These are phyloP conservation scores for Myriosclerotinia curreyana DNA, from an alignment of 2,329 filamentous ascomycete genomes.

Conservation along the genomic window DNA sequence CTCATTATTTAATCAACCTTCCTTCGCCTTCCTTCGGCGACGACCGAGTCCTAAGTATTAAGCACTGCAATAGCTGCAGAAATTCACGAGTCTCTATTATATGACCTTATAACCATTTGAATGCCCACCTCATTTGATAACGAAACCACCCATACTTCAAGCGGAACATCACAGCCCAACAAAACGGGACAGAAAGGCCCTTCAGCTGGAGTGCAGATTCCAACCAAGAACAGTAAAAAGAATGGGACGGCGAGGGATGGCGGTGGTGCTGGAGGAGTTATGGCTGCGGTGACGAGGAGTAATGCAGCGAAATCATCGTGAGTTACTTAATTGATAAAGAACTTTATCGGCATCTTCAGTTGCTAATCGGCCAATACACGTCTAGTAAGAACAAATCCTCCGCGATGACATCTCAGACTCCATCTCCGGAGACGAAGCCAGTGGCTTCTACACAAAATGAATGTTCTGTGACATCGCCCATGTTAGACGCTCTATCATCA, in stretches of 20 bases:
- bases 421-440: conserved; percentile 36
- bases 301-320: conserved; percentile 37
- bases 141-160: conserved; percentile 33
- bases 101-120: conserved; percentile 34
- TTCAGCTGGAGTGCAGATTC: conserved; percentile 33
- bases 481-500: conserved; percentile 38
- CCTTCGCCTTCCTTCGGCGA: no score
- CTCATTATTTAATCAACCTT: conserved; percentile 18
- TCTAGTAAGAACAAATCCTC: conserved; percentile 22
- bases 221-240: conserved; percentile 38
- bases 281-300: conserved; percentile 39
- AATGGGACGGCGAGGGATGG: conserved; percentile 40
- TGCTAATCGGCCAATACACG: conserved; percentile 15
- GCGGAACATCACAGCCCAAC: conserved; percentile 27
- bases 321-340: conserved; percentile 23
- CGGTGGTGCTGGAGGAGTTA: conserved; percentile 30
- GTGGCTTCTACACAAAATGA: conserved; percentile 29
- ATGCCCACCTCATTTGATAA: conserved; percentile 41
- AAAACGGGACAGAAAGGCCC: conserved; percentile 33
- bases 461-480: conserved; percentile 33
- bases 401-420: conserved; percentile 21
- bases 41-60: conserved; percentile 22
- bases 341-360: conserved; percentile 7
- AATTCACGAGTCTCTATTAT: background rate
- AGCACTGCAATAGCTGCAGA: conserved; percentile 8